Percentiles rank a stretch among this genome's conserved stretches.
Evolutionary conservation across 805 yeast species (phyloP).

Genomic region (Yarrowia yakushimensis): DNA sequence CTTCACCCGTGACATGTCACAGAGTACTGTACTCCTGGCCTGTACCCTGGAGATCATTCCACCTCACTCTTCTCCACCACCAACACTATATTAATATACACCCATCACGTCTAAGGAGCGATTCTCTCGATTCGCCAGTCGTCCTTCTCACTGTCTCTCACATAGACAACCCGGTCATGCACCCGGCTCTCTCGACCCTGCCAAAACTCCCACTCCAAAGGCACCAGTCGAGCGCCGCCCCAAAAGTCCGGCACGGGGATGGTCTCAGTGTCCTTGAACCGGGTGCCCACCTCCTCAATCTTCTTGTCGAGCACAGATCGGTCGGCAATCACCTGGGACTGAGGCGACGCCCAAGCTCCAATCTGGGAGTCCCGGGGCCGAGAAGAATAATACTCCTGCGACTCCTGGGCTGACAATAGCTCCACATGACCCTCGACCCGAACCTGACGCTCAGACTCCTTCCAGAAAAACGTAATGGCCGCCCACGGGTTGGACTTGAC

Average conservation of each 20-base stretch:
- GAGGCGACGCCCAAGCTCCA: constrained; percentile 98
- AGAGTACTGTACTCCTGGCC: too few species aligned
- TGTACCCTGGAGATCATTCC: too few species aligned
- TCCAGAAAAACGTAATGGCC: constrained; percentile 89
- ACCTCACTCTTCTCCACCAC: too few species aligned
- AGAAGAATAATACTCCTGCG: constrained; percentile 73
- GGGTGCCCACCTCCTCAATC: constrained; percentile 47
- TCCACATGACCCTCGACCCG: constrained; percentile 86
- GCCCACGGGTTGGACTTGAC: constrained; percentile 70
- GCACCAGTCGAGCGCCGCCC: constrained; percentile 91
- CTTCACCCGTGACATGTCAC: too few species aligned
- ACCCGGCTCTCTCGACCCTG: constrained; percentile 89
- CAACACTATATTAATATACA: too few species aligned
- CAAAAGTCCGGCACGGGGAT: constrained; percentile 91
- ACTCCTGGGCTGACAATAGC: constrained; percentile 65
- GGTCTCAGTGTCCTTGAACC: constrained; percentile 52
- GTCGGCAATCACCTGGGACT: constrained; percentile 55
- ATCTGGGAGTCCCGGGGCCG: constrained; percentile 91
- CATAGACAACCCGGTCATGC: constrained; percentile 81
- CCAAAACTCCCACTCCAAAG: constrained; percentile 94
- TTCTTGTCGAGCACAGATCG: constrained; percentile 62
- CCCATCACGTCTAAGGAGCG: constrained; percentile 24
- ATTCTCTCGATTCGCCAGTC: neutral
- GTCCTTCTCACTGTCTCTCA: constrained; percentile 48
- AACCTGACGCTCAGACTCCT: constrained; percentile 83